A percentile compares a stretch with the other conserved stretches of the same genome.
Conservation (phyloP, 257 asterid species). For the Solanum ahanhuiri region DNA sequence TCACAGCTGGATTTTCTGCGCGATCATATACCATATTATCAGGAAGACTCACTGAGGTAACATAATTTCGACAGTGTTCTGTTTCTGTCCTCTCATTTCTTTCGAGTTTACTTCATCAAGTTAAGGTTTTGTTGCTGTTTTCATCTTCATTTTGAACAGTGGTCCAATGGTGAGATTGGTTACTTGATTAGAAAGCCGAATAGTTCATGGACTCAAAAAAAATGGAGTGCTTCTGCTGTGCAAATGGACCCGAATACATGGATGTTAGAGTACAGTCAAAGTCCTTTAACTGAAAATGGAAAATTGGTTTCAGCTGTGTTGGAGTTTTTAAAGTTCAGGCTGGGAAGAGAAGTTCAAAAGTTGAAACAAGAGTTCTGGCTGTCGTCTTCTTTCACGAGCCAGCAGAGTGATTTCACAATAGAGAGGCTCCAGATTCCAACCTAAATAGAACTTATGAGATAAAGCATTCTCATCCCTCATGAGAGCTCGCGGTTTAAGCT, state of each 20-base stretch:
- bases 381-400: slow-evolving; percentile 17
- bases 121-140: neutral
- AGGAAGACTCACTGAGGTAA: slow-evolving; percentile 72
- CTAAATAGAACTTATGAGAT: slow-evolving; percentile 19
- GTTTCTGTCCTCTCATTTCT: neutral
- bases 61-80: neutral
- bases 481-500: neutral
- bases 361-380: slow-evolving; percentile 40
- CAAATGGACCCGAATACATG: slow-evolving; percentile 79
- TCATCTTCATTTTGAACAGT: slow-evolving; percentile 26
- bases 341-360: slow-evolving; percentile 30
- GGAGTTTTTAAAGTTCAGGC: slow-evolving; percentile 39
- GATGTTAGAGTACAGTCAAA: slow-evolving; percentile 59
- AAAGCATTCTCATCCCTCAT: neutral
- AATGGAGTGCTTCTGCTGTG: slow-evolving; percentile 64
- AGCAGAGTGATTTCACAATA: slow-evolving; percentile 9
- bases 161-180: slow-evolving; percentile 39
- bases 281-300: slow-evolving; percentile 34
- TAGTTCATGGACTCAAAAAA: slow-evolving; percentile 57
- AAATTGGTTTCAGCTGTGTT: slow-evolving; percentile 35
- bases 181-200: slow-evolving; percentile 24
- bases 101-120: neutral
- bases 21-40: slow-evolving; percentile 50
- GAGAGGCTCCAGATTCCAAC: slow-evolving; percentile 36
- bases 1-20: slow-evolving; percentile 43